Conservation (phyloP, 2,329 filamentous ascomycete species). For the Domatiomyces catenatus region DNA sequence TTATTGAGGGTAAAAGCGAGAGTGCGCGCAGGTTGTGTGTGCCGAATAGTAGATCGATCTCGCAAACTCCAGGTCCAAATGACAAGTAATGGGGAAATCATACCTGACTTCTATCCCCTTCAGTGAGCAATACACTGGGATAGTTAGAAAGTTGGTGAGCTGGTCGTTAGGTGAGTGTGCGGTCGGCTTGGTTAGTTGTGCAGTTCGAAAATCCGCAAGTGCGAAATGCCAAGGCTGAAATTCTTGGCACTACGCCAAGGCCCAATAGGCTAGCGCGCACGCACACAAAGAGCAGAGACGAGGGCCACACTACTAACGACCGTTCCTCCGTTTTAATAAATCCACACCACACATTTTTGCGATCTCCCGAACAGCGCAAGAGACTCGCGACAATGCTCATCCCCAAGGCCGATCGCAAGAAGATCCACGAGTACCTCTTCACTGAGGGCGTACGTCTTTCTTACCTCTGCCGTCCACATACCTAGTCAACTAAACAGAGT, state of each 20-base stretch:
- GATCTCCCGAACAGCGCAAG: slow-evolving; percentile 39
- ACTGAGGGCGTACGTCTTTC: slow-evolving; percentile 43
- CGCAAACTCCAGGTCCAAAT: neutral
- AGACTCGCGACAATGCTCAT: slow-evolving; percentile 53
- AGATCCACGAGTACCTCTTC: slow-evolving; percentile 99
- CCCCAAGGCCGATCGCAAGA: slow-evolving; percentile 99
- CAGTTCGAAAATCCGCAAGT: neutral
- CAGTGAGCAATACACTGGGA: slow-evolving; percentile 13
- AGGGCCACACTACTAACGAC: neutral
- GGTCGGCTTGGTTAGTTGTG: neutral
- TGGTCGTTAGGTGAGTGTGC: neutral
- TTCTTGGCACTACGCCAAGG: neutral
- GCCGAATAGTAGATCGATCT: neutral
- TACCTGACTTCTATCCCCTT: slow-evolving; percentile 13
- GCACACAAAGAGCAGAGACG: neutral
- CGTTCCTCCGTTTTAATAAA: neutral
- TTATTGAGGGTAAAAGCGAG: neutral
- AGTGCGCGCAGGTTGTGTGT: neutral
- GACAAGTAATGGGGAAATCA: neutral
- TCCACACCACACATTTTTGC: slow-evolving; percentile 16
- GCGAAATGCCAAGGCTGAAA: neutral
- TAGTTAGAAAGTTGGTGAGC: slow-evolving; percentile 2
- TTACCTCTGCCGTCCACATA: neutral
- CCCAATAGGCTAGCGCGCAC: slow-evolving; percentile 1
- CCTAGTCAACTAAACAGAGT: neutral